Conservation (phyloP, 495 filamentous ascomycete genomes). For the Podospora pseudocomata region DNA sequence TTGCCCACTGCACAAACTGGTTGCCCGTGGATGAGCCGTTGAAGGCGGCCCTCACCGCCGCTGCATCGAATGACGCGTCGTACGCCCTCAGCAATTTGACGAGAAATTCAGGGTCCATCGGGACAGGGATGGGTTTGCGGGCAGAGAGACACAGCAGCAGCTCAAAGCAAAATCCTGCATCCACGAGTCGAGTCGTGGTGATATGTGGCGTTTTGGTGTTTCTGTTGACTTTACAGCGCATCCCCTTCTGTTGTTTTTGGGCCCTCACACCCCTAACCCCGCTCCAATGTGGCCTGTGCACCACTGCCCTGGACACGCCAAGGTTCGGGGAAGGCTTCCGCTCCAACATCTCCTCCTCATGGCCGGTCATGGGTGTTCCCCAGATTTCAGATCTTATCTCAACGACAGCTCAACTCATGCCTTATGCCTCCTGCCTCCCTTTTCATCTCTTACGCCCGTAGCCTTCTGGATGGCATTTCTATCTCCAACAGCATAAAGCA, state of each 20-base stretch:
- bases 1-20: conserved; percentile 39
- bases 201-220: conserved; percentile 11
- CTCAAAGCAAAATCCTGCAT: conserved; percentile 5
- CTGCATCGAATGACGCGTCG: conserved; percentile 30
- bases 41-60: conserved; percentile 30
- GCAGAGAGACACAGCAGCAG: conserved; percentile 10
- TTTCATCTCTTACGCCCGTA: conserved; percentile 19
- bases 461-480: not conserved
- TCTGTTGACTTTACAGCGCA: conserved; percentile 3
- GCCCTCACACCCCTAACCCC: too few relatives aligned
- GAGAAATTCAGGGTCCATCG: conserved; percentile 30
- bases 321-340: conserved; percentile 5
- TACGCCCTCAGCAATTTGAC: conserved; percentile 27
- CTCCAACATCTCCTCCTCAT: conserved; percentile 1
- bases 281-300: conserved; percentile 6
- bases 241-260: not conserved
- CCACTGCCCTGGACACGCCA: not conserved
- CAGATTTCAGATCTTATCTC: not conserved
- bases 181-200: conserved; percentile 6
- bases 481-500: not conserved
- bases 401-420: conserved; percentile 7
- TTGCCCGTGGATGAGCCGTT: conserved; percentile 17
- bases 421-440: not conserved
- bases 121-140: not conserved
- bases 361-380: not conserved